Base-by-base conservation (phyloP, 306 rosid species). In the Vigna angularis region DNA sequence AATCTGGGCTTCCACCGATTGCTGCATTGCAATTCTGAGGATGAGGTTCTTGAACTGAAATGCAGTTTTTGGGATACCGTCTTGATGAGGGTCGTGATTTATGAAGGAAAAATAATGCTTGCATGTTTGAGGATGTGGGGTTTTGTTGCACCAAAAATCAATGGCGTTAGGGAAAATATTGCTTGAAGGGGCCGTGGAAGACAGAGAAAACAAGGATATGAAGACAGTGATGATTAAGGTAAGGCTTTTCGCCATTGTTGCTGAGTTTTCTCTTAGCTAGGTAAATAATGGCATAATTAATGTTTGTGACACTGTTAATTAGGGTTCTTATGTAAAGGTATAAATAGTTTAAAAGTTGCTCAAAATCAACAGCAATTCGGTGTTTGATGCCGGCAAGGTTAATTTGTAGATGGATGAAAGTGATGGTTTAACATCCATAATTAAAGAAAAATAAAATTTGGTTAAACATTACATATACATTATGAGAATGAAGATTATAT, bases 111-210 rank as follows among this genome's bases (percentile, higher is more conserved):
- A 75, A 55, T 85, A 75, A 55, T 85, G 32, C 38, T 70, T 80
- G 80, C 94, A 90, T 4, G 89, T 83, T 50, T 72, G 82, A 1
- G 94, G 92, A 70, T 86, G 72, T 18, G 89, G 89, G 47, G 89
- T 88, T 88, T 84, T 81, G 32, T 17, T 50, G 82, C 92, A 90
- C 94, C 92, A 90, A 42, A 28, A 73, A 40, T 78, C 73, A 32
- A 86, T 50, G 83, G 65, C 47, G 4, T 64, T n/a, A 3, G 78
- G 34, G 36, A 9, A 26, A 32, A 26, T 30, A 30, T 30, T n/a
- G 51, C n/a, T 76, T 30, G 87, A 79, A 9, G 72, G 36, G 11
- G 81, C 20, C 3, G 72, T 67, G 13, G 83, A 67, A 45, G 66
- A 22, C 5, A 72, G 36, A 40, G 87, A 82, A 71, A 75, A 59